Conservation (phyloP, 2,329 filamentous ascomycete species). For the Tolypocladium endophyticum region DNA sequence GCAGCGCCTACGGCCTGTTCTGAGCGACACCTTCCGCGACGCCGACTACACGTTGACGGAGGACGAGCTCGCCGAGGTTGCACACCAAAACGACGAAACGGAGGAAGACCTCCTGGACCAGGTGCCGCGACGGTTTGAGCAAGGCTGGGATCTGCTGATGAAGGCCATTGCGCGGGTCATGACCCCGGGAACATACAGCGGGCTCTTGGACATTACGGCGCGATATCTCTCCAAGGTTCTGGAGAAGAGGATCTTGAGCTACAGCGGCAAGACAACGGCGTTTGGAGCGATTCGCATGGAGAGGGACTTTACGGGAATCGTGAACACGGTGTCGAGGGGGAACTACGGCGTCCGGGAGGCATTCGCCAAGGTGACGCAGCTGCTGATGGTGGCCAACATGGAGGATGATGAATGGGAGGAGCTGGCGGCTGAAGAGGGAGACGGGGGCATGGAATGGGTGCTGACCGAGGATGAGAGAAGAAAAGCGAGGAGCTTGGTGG, state of each 20-base stretch:
- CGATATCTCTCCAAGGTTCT: conserved; percentile 66
- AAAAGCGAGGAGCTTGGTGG: conserved; percentile 60
- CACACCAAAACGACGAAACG: conserved; percentile 41
- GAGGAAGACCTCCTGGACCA: conserved; percentile 50
- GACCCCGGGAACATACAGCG: conserved; percentile 64
- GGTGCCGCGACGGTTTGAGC: conserved; percentile 70
- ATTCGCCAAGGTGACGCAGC: conserved; percentile 68
- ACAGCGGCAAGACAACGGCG: conserved; percentile 67
- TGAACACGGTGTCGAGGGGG: conserved; percentile 55
- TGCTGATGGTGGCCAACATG: conserved; percentile 84
- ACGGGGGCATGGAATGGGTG: conserved; percentile 62
- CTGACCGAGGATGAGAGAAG: conserved; percentile 63
- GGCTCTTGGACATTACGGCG: conserved; percentile 64
- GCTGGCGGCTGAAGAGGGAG: conserved; percentile 38
- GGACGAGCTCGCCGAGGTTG: conserved; percentile 47
- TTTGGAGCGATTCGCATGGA: conserved; percentile 77
- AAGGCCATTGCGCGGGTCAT: conserved; percentile 76
- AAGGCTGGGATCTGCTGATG: conserved; percentile 77
- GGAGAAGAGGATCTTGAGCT: conserved; percentile 79
- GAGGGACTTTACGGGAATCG: conserved; percentile 69
- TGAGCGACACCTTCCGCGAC: conserved; percentile 85
- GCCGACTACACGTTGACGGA: conserved; percentile 69
- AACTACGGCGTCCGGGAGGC: conserved; percentile 69
- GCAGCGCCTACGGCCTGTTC: conserved; percentile 69
- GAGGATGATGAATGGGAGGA: conserved; percentile 94